Evolutionary conservation across 2,329 filamentous ascomycete species (phyloP).

Genomic region (Pseudopyrenochaeta lycopersici): DNA sequence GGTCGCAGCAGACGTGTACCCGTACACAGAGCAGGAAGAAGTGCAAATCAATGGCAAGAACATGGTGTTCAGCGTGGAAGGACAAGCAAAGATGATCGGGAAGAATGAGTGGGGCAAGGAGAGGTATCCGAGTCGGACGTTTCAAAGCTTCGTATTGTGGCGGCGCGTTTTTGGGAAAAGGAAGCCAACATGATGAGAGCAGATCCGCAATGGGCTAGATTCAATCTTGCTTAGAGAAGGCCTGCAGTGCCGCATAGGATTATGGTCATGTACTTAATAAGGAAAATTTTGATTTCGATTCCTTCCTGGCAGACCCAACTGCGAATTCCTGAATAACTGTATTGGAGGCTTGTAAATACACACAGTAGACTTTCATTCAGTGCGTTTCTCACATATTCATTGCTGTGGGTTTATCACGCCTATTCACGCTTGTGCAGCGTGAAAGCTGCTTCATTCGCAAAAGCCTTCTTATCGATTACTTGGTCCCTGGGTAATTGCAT

Average conservation of each 20-base stretch:
- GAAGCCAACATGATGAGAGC: neutral
- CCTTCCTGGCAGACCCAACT: too few relatives aligned
- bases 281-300: too few relatives aligned
- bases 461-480: constrained; percentile 28
- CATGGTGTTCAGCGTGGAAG: constrained; percentile 17
- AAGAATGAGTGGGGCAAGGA: constrained; percentile 23
- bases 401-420: neutral
- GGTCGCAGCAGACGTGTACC: constrained; percentile 33
- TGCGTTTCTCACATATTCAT: too few relatives aligned
- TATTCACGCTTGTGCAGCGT: constrained; percentile 24
- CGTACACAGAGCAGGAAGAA: constrained; percentile 24
- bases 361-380: too few relatives aligned
- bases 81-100: constrained; percentile 26
- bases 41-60: constrained; percentile 13
- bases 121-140: constrained; percentile 43
- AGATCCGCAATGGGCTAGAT: too few relatives aligned
- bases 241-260: too few relatives aligned
- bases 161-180: constrained; percentile 32
- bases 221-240: too few relatives aligned
- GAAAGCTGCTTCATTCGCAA: constrained; percentile 34
- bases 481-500: constrained; percentile 24
- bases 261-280: too few relatives aligned
- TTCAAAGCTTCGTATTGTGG: constrained; percentile 39
- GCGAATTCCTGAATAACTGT: too few relatives aligned
- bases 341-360: too few relatives aligned